Evolutionary conservation across 164 flowering plant species (phyloP), one percentile per base, ranked within the genome.

Genomic region (Taxillus chinensis): DNA sequence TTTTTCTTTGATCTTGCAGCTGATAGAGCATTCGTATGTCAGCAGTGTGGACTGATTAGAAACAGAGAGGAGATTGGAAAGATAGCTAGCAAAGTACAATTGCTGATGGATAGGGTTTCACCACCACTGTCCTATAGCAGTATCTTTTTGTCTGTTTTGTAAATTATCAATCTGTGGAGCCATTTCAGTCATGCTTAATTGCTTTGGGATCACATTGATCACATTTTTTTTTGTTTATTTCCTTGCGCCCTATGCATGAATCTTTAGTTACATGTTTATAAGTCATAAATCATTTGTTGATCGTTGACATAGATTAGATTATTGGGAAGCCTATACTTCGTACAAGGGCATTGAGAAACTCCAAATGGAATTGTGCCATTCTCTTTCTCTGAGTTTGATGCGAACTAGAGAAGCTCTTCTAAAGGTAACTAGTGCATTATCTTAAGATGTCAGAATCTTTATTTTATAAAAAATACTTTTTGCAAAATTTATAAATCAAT

Each of bases 351-450:
- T 91, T 71, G 99, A 95, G 78, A 73, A 79, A 69, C 84, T 89
- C 42, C 97, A 93, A 71, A 46, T 51, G 73, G 75, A 72, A 66
- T 57, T 93, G 39, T 90, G 68, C 71, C 97, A 87, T 82, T 75
- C 95, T 16, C 73, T 71, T 68, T 90, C 99, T 40, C 68, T 86
- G 67, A 66, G 55, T 73, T 71, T 90, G 77, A 66, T 89, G 83
- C 86, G 80, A 58, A 93, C 97, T 57, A 81, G 87, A 50, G 99
- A 90, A 70, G 70, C 75, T 63, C 78, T 93, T 67, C 59, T 93
- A 14, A 89, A 87, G 95, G 98, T 92, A 66, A 51, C 12, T 45
- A 39, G 40, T 43, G 48, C 14, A 40, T 17, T 41, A 41, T 16
- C 11, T 10, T n/a, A 1, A 38, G 60, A 39, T 40, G 52, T 49